Percentiles rank a stretch among this genome's conserved stretches.
Conservation (phyloP, 2,329 filamentous ascomycete genomes). For the Acrocalymma vagum region DNA sequence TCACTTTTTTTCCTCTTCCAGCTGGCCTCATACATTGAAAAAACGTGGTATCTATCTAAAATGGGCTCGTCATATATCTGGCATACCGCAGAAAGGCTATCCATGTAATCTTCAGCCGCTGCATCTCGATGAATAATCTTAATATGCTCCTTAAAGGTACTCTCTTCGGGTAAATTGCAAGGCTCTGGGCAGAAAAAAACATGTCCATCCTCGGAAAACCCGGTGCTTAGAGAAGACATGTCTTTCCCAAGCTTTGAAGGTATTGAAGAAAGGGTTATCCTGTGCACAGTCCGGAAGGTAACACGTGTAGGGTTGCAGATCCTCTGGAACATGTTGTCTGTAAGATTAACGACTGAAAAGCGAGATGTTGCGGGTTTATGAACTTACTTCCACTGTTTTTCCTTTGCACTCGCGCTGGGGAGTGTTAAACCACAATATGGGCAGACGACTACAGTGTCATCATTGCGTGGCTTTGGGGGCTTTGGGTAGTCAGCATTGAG, state of each 20-base stretch:
- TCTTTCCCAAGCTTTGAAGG: not conserved
- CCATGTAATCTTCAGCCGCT: too few relatives aligned
- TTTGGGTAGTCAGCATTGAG: not conserved
- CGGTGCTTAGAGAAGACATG: not conserved
- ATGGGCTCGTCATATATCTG: too few relatives aligned
- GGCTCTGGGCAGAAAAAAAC: not conserved
- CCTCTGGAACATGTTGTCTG: not conserved
- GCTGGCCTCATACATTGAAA: too few relatives aligned
- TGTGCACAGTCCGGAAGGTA: not conserved
- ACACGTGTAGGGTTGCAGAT: slow-evolving; percentile 1
- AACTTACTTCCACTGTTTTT: not conserved
- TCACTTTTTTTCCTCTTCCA: too few relatives aligned
- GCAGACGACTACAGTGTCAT: not conserved
- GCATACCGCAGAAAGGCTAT: too few relatives aligned
- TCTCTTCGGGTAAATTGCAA: not conserved
- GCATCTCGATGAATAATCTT: too few relatives aligned
- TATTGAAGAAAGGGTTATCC: not conserved
- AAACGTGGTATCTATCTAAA: too few relatives aligned
- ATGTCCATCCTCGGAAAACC: not conserved
- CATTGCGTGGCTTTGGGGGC: not conserved
- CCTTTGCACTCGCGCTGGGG: not conserved
- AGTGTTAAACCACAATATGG: not conserved
- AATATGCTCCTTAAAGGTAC: not conserved
- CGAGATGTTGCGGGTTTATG: not conserved
- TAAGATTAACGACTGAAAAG: not conserved